Evolutionary conservation across 176 grass and related monocot species (phyloP).

Genomic region (Ananas comosus): DNA sequence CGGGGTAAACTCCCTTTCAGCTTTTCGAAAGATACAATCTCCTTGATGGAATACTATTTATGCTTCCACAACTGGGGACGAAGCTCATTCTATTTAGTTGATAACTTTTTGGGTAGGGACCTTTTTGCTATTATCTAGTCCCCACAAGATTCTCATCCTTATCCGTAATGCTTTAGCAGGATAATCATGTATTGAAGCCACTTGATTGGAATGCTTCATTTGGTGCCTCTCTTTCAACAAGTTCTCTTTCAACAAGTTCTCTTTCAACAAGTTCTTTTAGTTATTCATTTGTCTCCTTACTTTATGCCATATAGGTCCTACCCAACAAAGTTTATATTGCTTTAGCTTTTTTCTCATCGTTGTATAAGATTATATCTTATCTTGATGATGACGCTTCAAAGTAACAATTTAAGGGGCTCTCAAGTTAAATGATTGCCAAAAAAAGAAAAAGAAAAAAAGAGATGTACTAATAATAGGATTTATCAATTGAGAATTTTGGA

Average conservation of each 20-base stretch:
- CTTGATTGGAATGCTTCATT: slow-evolving; percentile 17
- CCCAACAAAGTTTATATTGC: slow-evolving; percentile 14
- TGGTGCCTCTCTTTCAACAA: slow-evolving; percentile 6
- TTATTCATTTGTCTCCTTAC: slow-evolving; percentile 15
- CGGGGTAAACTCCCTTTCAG: no score
- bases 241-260: no score
- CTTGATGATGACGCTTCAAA: background rate
- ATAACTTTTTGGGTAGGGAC: slow-evolving; percentile 20
- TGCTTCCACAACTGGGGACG: no score
- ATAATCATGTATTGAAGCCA: slow-evolving; percentile 31
- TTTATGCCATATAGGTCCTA: slow-evolving; percentile 23
- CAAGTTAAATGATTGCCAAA: background rate
- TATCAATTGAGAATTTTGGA: no score
- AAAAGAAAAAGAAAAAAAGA: no score
- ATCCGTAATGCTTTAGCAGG: slow-evolving; percentile 36
- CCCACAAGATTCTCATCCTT: slow-evolving; percentile 37
- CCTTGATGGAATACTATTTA: no score
- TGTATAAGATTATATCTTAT: slow-evolving; percentile 1
- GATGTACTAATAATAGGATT: no score
- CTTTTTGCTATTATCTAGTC: slow-evolving; percentile 23
- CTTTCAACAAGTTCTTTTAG: slow-evolving; percentile 21
- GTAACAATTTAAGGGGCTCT: background rate
- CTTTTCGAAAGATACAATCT: no score
- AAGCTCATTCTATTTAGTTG: slow-evolving; percentile 1
- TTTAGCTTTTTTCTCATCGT: slow-evolving; percentile 15